Percentiles rank a stretch among this genome's conserved stretches.
phyloP scores from a whole-genome alignment of 768 basidiomycete species.

The Termitomyces bulborhizus region DNA sequence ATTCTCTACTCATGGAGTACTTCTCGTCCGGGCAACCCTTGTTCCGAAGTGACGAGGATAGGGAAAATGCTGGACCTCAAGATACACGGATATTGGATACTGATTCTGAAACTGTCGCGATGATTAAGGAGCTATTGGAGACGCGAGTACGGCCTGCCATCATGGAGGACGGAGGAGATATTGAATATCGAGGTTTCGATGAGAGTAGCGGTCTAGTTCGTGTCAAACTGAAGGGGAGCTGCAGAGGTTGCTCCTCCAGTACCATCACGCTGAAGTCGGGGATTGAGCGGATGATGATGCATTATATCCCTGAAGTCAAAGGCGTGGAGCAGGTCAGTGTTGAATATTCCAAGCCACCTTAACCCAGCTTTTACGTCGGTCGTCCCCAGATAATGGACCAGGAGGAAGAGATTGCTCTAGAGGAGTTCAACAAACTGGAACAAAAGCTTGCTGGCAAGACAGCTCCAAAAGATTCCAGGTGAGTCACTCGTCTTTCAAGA shows the following conservation, averaged over 20 bases:
- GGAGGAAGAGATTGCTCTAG: conserved; percentile 81
- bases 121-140: conserved; percentile 97
- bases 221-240: conserved; percentile 94
- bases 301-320: conserved; percentile 96
- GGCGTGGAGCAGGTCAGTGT: conserved; percentile 75
- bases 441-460: conserved; percentile 45
- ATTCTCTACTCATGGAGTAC: conserved; percentile 93
- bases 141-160: conserved; percentile 94
- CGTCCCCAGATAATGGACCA: conserved; percentile 72
- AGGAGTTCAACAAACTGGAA: conserved; percentile 89
- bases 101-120: conserved; percentile 94
- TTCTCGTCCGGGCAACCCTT: conserved; percentile 88
- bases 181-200: conserved; percentile 89
- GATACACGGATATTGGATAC: conserved; percentile 92
- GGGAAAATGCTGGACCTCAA: conserved; percentile 79
- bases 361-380: conserved; percentile 6
- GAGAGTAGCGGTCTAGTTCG: conserved; percentile 76
- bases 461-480: conserved; percentile 44
- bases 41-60: conserved; percentile 79
- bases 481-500: conserved; percentile 7
- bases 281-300: conserved; percentile 98
- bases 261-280: conserved; percentile 94
- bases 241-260: conserved; percentile 91
- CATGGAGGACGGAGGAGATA: conserved; percentile 98
- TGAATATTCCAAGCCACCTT: neutral